These are phyloP conservation scores for Dichotomocladium elegans DNA, from an alignment of 371 early-diverging fungal species.

Conservation along the genomic window DNA sequence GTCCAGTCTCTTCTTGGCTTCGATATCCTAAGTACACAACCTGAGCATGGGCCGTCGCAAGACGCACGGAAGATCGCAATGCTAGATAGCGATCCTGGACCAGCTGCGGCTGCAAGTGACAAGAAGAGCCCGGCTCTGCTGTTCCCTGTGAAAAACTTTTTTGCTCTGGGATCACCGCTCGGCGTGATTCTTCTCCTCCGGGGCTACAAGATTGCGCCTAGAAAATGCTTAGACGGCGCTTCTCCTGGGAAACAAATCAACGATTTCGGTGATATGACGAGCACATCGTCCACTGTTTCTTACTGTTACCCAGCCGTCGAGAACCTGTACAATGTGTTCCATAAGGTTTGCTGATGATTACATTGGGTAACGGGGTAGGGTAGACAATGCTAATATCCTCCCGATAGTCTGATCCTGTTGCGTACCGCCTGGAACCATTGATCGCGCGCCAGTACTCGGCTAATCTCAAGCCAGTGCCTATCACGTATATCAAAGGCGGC, in stretches of 20 bases:
- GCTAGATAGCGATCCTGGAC: constrained; percentile 5
- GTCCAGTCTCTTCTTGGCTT: constrained; percentile 67
- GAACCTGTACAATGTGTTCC: constrained; percentile 79
- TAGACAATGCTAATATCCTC: neutral
- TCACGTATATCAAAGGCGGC: constrained; percentile 85
- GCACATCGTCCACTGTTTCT: constrained; percentile 21
- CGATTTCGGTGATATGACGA: constrained; percentile 10
- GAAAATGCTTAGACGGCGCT: constrained; percentile 18
- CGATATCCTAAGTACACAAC: constrained; percentile 74
- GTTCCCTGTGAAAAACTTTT: constrained; percentile 51
- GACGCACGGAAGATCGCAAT: constrained; percentile 10
- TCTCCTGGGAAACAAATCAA: neutral
- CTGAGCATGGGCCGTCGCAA: constrained; percentile 22
- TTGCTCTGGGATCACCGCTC: constrained; percentile 76
- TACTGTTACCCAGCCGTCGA: constrained; percentile 63
- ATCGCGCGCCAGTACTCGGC: constrained; percentile 48
- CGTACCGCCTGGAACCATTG: constrained; percentile 73
- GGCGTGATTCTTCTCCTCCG: constrained; percentile 75
- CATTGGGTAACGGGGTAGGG: neutral
- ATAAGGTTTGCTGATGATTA: constrained; percentile 36
- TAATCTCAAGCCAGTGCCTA: constrained; percentile 60
- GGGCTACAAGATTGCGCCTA: constrained; percentile 57
- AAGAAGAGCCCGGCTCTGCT: constrained; percentile 10
- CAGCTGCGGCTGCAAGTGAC: constrained; percentile 3
- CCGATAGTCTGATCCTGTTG: constrained; percentile 48